Percentiles rank a stretch among this genome's conserved stretches.
phyloP scores from a whole-genome alignment of 257 asterid genomes.

The Solanum habrochaites region DNA sequence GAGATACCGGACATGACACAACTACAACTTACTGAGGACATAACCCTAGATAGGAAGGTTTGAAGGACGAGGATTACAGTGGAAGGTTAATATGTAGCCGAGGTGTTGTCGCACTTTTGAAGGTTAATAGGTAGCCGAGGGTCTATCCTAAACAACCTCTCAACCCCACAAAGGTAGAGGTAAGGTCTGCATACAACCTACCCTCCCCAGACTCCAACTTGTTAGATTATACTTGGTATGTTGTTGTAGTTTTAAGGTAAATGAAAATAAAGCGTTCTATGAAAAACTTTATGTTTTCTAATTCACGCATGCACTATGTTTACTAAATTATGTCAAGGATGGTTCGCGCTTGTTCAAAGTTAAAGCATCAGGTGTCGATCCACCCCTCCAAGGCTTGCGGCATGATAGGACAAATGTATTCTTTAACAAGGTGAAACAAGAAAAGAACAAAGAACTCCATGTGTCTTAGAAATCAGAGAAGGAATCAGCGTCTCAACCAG shows the following conservation, averaged over 20 bases:
- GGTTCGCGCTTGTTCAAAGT: background rate
- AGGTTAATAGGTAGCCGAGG: background rate
- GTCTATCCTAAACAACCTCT: background rate
- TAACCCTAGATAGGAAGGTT: background rate
- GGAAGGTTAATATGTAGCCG: background rate
- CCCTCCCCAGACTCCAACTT: background rate
- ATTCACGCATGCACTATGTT: background rate
- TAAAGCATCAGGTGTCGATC: background rate
- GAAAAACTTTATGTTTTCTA: background rate
- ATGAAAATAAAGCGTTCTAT: background rate
- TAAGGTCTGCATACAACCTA: background rate
- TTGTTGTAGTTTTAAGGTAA: background rate
- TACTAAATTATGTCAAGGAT: background rate
- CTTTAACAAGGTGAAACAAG: background rate
- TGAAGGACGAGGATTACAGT: background rate
- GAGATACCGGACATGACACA: background rate
- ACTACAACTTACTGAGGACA: background rate
- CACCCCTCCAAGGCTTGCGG: background rate
- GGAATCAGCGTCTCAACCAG: background rate
- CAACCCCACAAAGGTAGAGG: background rate
- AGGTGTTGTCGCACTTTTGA: background rate
- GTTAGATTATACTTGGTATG: background rate
- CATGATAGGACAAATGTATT: background rate
- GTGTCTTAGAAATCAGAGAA: background rate
- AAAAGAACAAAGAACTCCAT: background rate